phyloP scores from a whole-genome alignment of 345 rosid genomes.

The Turritis glabra region DNA sequence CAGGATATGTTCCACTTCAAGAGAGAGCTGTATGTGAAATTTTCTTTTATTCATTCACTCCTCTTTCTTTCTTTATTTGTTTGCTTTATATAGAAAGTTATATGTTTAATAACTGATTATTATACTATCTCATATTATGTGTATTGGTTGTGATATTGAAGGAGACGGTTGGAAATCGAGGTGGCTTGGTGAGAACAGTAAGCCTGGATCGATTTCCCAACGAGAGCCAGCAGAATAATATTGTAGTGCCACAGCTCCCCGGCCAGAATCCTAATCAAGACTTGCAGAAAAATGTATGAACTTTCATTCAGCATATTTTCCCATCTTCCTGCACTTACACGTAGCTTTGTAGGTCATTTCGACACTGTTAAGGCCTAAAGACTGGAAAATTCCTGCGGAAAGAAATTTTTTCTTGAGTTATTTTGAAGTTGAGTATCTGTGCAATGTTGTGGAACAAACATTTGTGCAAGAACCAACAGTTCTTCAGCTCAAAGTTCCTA shows the following conservation, averaged over 20 bases:
- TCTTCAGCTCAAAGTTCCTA: constrained; percentile 75
- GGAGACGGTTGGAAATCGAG: constrained; percentile 64
- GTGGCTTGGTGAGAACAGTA: constrained; percentile 73
- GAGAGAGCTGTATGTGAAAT: constrained; percentile 65
- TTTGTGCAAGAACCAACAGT: constrained; percentile 78
- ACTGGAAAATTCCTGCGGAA: constrained; percentile 70
- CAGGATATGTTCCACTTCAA: constrained; percentile 66
- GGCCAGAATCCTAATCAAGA: constrained; percentile 51
- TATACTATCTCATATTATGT: neutral
- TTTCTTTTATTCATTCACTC: constrained; percentile 3
- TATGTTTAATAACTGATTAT: neutral
- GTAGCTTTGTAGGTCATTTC: constrained; percentile 63
- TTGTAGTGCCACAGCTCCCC: neutral
- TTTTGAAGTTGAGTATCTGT: constrained; percentile 69
- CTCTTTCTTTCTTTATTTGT: neutral
- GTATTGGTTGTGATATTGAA: constrained; percentile 74
- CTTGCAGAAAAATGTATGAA: constrained; percentile 65
- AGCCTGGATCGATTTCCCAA: constrained; percentile 71
- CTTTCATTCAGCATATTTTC: neutral
- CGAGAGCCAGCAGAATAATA: constrained; percentile 54
- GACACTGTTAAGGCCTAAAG: constrained; percentile 68
- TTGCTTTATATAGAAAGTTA: neutral
- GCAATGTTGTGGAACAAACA: constrained; percentile 63
- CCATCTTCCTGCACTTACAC: constrained; percentile 11
- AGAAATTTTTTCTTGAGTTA: constrained; percentile 75